Percentiles rank a stretch among this genome's conserved stretches.
Evolutionary conservation across 202 grass and related monocot genomes (phyloP).

Genomic region (Panicum virgatum): DNA sequence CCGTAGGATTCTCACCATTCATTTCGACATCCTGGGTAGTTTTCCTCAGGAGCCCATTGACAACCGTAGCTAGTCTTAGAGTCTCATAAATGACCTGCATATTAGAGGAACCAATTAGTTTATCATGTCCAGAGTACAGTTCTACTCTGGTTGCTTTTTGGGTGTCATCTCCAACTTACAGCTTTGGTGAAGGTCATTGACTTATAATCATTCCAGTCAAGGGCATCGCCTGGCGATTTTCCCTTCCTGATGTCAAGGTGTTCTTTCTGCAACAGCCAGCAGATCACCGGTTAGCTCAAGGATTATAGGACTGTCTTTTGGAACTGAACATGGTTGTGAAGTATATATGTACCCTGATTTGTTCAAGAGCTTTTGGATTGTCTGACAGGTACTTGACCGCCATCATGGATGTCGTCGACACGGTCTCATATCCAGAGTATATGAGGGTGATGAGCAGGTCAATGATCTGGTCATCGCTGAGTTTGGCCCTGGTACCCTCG

Average conservation of each 20-base stretch:
- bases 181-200: constrained; percentile 86
- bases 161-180: constrained; percentile 45
- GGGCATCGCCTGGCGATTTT: constrained; percentile 60
- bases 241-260: constrained; percentile 70
- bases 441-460: constrained; percentile 85
- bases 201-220: constrained; percentile 84
- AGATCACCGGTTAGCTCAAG: constrained; percentile 5
- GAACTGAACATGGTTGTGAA: constrained; percentile 9
- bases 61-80: constrained; percentile 87
- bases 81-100: constrained; percentile 83
- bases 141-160: neutral
- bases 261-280: constrained; percentile 62
- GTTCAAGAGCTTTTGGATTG: constrained; percentile 68
- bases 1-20: constrained; percentile 59
- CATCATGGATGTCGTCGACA: constrained; percentile 98
- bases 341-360: constrained; percentile 69
- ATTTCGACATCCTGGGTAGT: constrained; percentile 86
- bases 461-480: constrained; percentile 84
- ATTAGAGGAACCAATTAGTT: neutral
- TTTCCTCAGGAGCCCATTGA: constrained; percentile 95
- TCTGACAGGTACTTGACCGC: constrained; percentile 87
- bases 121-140: neutral
- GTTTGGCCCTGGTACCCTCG: constrained; percentile 55
- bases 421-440: constrained; percentile 95
- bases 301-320: neutral